Conservation (phyloP, 108 stramenopile genomes). For the Cyclotella cryptica region DNA sequence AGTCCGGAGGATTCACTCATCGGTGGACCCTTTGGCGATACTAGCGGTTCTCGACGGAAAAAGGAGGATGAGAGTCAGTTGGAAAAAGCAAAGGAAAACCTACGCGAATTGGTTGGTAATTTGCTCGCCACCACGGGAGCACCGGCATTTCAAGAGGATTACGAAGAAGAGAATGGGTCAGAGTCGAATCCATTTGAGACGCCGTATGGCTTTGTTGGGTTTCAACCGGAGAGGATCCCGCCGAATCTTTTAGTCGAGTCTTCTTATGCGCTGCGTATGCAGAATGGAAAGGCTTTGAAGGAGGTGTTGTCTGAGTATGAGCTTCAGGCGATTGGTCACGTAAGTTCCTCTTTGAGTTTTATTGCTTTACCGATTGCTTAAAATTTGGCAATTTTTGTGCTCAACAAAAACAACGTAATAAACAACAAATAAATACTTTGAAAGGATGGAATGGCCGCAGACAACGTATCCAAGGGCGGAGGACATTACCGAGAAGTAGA, state of each 20-base stretch:
- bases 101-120: constrained; percentile 66
- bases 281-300: constrained; percentile 67
- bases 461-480: constrained; percentile 75
- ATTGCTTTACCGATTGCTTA: neutral
- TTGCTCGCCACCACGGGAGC: constrained; percentile 82
- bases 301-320: constrained; percentile 81
- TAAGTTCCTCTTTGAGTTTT: neutral
- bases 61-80: constrained; percentile 53
- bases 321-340: constrained; percentile 79
- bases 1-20: constrained; percentile 44
- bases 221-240: constrained; percentile 77
- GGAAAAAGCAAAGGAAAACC: constrained; percentile 71
- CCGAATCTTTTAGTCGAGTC: constrained; percentile 59
- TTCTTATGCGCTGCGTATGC: constrained; percentile 67
- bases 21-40: constrained; percentile 56
- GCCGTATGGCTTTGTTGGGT: constrained; percentile 75
- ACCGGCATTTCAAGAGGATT: constrained; percentile 77
- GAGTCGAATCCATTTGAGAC: constrained; percentile 42
- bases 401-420: no score
- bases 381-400: no score
- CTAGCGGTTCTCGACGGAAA: constrained; percentile 35
- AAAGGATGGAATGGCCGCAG: constrained; percentile 78
- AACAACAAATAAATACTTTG: neutral
- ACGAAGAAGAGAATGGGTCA: constrained; percentile 25
- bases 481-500: constrained; percentile 85